Evolutionary conservation across 208 protist species (phyloP), one percentile per base, ranked within the genome.

Genomic region (Trypanosoma conorhini): DNA sequence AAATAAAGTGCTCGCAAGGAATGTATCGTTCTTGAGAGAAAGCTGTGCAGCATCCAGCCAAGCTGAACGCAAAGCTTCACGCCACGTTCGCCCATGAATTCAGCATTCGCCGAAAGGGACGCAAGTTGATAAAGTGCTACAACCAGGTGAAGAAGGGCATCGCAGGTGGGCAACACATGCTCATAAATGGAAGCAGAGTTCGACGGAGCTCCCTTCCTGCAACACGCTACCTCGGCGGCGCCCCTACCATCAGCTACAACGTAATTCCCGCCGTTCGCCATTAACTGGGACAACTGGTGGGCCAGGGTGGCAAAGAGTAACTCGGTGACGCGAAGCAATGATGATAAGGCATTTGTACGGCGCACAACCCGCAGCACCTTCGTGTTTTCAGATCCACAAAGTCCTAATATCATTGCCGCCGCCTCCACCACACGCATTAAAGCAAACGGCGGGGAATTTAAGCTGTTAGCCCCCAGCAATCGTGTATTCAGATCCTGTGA

Each of bases 111-210:
- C n/a, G 70, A 9, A 62, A 21, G 61, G 42, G 28, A 21, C 33
- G 62, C 46, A 44, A 74, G 42, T 56, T 74, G 70, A 68, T 68
- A 46, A 56, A 74, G 42, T 74, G 70, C 46, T 35, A 68, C 17
- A 38, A 74, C 30, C 9, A 74, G 30, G 33, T 74, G 61, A 1
- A 74, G 33, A 38, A 74, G 61, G 57, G 70, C 33, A 63, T 68
- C 51, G 35, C 59, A 62, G 38, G 50, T 66, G 17, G 35, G 17
- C 26, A 59, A 38, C 24, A 73, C 22, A 52, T 35, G 30, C 42
- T 51, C 30, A 57, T 24, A 26, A 51, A 28, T 31, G 12, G 35
- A 2, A 42, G 22, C 19, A 31, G 28, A 28, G 33, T 33, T 33
- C 48, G n/a, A 10, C 9, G n/a, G 30, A 33, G 3, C 31, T 48